Base-by-base conservation (phyloP, 116 monocot genomes). In the Iris pallida region DNA sequence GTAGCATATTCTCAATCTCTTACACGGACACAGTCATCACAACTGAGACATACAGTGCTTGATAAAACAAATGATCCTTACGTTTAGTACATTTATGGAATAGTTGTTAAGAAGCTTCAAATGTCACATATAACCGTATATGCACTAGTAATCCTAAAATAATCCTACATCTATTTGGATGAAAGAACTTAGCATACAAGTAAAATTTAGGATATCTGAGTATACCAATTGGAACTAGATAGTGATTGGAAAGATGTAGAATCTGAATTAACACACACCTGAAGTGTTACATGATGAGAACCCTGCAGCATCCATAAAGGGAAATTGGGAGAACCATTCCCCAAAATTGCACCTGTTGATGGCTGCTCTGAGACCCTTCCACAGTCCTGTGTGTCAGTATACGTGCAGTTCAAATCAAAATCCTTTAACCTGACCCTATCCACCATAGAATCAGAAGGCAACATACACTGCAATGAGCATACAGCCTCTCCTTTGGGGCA, bases 341-440 rank as follows among this genome's bases (percentile, higher is more conserved):
- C 66, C 47, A 47, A 45, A 74, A 57, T 70, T 57, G 13, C 59
- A 54, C 72, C 72, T 8, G 47, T 79, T 11, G 20, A 52, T 66
- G 68, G 45, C 30, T 73, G 59, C 54, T 83, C 73, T 66, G 40
- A 59, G 10, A 59, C 83, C 55, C 73, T 67, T 6, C 40, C 47
- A 19, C 62, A 65, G 40, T 83, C 73, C 73, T 75, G 68, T 53
- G 66, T 64, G 12, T 84, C 88, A 72, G 55, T 56, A 65, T 73
- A 91, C 6, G 76, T 64, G 19, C 73, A 66, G 65, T 96, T 96
- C 76, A 96, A 81, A 71, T 96, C 95, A 82, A 96, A 91, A 65
- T 82, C 79, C 53, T 77, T 85, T 43, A 82, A 16, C 53, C 53
- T 75, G 41, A 65, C 51, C 46, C 44, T 58, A 6, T 68, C 64